Evolutionary conservation across 2,329 filamentous ascomycete species (phyloP).

Genomic region (Geosmithia morbida): DNA sequence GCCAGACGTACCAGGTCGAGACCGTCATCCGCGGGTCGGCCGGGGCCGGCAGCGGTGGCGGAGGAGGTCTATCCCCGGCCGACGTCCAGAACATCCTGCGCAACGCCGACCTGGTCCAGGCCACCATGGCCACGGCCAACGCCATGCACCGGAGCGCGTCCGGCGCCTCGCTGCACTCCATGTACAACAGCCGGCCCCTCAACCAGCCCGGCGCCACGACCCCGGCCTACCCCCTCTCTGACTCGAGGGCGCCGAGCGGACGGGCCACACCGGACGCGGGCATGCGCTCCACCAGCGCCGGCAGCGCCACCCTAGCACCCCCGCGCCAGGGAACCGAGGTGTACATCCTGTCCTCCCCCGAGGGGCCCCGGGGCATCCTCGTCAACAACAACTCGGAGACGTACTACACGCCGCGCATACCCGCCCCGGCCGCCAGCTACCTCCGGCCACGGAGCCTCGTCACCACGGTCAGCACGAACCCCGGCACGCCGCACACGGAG

Average conservation of each 20-base stretch:
- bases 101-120: slow-evolving; percentile 27
- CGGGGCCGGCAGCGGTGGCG: not conserved
- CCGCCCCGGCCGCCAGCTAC: slow-evolving; percentile 10
- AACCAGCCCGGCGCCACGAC: slow-evolving; percentile 26
- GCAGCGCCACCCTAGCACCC: slow-evolving; percentile 9
- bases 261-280: slow-evolving; percentile 30
- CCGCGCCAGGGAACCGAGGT: slow-evolving; percentile 28
- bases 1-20: slow-evolving; percentile 19
- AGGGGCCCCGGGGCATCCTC: slow-evolving; percentile 42
- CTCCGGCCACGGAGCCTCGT: slow-evolving; percentile 10
- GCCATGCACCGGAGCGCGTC: slow-evolving; percentile 35
- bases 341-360: slow-evolving; percentile 46
- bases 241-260: slow-evolving; percentile 27
- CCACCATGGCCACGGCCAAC: slow-evolving; percentile 24
- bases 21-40: slow-evolving; percentile 11
- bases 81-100: slow-evolving; percentile 32
- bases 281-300: slow-evolving; percentile 15
- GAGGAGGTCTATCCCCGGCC: slow-evolving; percentile 16
- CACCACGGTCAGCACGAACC: slow-evolving; percentile 1
- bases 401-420: slow-evolving; percentile 32
- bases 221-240: slow-evolving; percentile 17
- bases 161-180: slow-evolving; percentile 27
- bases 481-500: not conserved
- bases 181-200: slow-evolving; percentile 15
- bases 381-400: slow-evolving; percentile 35